Evolutionary conservation across 2,329 filamentous ascomycete species (phyloP).

Genomic region (Amphichorda felina): DNA sequence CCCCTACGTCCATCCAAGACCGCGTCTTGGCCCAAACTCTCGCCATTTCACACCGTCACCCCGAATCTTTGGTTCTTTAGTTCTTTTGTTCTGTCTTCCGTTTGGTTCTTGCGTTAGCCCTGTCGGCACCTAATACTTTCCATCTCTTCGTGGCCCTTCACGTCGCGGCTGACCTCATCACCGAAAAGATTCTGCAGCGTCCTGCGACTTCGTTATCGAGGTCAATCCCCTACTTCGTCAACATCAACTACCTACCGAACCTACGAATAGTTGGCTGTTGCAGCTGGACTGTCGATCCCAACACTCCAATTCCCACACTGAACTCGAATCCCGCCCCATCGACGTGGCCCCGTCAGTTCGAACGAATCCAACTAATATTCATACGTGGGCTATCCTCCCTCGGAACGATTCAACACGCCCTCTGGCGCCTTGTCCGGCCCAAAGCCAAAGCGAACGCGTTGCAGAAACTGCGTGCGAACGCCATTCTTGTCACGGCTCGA

Average conservation of each 20-base stretch:
- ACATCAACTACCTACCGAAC: not conserved
- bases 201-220: not conserved
- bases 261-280: too few species aligned
- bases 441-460: too few species aligned
- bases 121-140: not conserved
- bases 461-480: too few species aligned
- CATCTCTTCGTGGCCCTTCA: conserved; percentile 1
- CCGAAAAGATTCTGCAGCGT: not conserved
- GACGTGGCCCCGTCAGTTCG: too few species aligned
- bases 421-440: too few species aligned
- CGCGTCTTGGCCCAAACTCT: not conserved
- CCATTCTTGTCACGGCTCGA: too few species aligned
- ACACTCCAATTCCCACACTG: not conserved
- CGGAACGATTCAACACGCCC: too few species aligned
- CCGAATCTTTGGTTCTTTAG: too few species aligned
- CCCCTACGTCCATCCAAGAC: not conserved
- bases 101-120: not conserved
- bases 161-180: conserved; percentile 3
- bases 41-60: too few species aligned
- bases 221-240: not conserved
- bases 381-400: too few species aligned
- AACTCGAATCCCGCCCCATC: not conserved
- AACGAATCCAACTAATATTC: too few species aligned
- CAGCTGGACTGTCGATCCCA: not conserved
- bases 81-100: not conserved